Base-by-base conservation (phyloP, 352 stramenopile species). In the Pelagophyceae sp. region DNA sequence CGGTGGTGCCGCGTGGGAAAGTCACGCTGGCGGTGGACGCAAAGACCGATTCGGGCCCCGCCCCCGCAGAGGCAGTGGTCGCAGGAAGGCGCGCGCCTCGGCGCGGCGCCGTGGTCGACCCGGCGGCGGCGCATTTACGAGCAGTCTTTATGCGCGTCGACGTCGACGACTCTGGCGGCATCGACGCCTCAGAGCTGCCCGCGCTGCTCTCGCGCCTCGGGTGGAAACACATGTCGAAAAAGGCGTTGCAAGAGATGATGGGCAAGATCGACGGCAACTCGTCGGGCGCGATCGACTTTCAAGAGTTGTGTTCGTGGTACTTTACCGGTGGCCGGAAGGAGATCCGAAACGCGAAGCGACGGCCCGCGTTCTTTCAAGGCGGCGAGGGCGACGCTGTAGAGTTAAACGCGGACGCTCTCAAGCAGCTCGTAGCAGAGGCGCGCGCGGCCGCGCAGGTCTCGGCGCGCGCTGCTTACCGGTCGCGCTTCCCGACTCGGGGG, bases 261-360 rank as follows among this genome's bases (percentile, higher is more conserved):
- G 45, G 11, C 11, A 23, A 23, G 11, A 25, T 74, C 2, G 67
- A 74, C 38, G 6, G 6, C 1, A 37, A 74, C 38, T 15, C 1
- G 20, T 74, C 67, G 67, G 67, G 67, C 35, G 67, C 19, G 35
- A 33, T 74, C 67, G 33, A 51, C 61, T 37, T 71, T 29, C n/a
- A 71, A 3, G 61, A 71, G 29, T 71, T 71, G 11, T 40, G 5
- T 1, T 3, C 1, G 3, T 71, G 61, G 61, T 71, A 29, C 15
- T 15, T 27, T 31, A 15, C 37, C 3, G 61, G 61, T 31, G 61
- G 61, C 61, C 15, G 61, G n/a, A 71, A 71, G 61, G 31, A 38
- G 61, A 37, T 23, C 1, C n/a, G 19, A 35, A 35, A 29, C 3
- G 3, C n/a, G 1, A 40, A 38, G 61, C 6, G 27, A 1, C 61